Evolutionary conservation across 129 eudicot genomes (phyloP), one percentile per base, ranked within the genome.

Genomic region (Cynara cardunculus): DNA sequence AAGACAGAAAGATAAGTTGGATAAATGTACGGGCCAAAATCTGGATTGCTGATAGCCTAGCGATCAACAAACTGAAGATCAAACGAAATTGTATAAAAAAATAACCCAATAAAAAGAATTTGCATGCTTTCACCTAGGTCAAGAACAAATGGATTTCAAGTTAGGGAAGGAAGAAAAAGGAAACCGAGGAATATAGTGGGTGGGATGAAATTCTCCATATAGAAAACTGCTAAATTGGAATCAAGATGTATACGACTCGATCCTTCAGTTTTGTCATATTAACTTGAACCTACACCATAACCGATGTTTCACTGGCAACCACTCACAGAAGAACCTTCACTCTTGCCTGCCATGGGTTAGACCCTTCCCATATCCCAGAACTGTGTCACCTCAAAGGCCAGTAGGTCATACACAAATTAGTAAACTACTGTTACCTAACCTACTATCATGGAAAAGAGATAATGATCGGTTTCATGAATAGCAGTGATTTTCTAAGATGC

Each of bases 361-460:
- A 46, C 61, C 61, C 61, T 46, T 46, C 26, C 18, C 35, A 53
- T 24, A 49, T 67, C 53, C 82, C 65, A 72, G 18, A 80, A 56
- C 71, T 14, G 71, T 71, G 62, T 49, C 35, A 25, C 71, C 77
- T 80, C 26, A 80, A 70, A 72, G 72, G 64, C 72, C 84, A 80
- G 75, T 68, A 79, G 78, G 65, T 68, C 61, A 80, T 30, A 56
- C 39, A 80, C 46, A 31, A 49, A 27, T 46, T 65, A 44, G 64
- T 70, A 80, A 44, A 68, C 49, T 77, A 70, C 37, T 35, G 22
- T 78, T 56, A 80, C 74, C 69, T 61, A 70, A 72, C 19, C 46
- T 69, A 34, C 34, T 56, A 79, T 34, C 77, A 25, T 69, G 19
- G 24, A 46, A 27, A 41, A n/a, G 21, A 69, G 19, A 71, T 2